A percentile compares a stretch with the other conserved stretches of the same genome.
phyloP scores from a whole-genome alignment of 768 basidiomycete species.

The Pulveroboletus sp. region DNA sequence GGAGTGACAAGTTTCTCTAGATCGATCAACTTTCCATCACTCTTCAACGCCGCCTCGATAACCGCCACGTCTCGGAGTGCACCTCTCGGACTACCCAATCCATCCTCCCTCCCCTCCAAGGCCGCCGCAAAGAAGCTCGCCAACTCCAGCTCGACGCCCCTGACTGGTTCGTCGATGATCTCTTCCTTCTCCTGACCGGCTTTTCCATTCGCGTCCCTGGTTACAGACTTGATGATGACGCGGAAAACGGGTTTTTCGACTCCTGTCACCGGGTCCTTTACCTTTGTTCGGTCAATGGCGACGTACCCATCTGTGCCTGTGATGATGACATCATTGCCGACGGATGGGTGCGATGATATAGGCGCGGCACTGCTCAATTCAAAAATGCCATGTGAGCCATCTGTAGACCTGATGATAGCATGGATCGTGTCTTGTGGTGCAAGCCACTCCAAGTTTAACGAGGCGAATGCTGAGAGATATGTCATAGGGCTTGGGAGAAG shows the following conservation, averaged over 20 bases:
- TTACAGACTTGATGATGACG: slow-evolving; percentile 35
- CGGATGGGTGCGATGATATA: slow-evolving; percentile 33
- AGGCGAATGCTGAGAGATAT: slow-evolving; percentile 58
- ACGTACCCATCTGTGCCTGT: slow-evolving; percentile 64
- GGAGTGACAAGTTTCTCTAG: slow-evolving; percentile 36
- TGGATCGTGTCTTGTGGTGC: slow-evolving; percentile 78
- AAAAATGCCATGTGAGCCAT: slow-evolving; percentile 54
- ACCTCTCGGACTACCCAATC: slow-evolving; percentile 53
- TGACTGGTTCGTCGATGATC: slow-evolving; percentile 40
- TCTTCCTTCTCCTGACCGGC: slow-evolving; percentile 36
- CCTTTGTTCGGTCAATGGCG: slow-evolving; percentile 35
- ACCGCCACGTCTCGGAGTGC: slow-evolving; percentile 74
- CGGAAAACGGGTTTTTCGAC: slow-evolving; percentile 29
- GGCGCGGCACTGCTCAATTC: slow-evolving; percentile 64
- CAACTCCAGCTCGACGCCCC: slow-evolving; percentile 56
- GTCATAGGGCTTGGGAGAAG: slow-evolving; percentile 51
- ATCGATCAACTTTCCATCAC: slow-evolving; percentile 56
- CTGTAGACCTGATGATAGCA: slow-evolving; percentile 41
- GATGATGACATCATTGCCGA: slow-evolving; percentile 36
- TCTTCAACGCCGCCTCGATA: slow-evolving; percentile 72
- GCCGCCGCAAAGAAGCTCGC: slow-evolving; percentile 55
- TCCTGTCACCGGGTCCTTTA: slow-evolving; percentile 23
- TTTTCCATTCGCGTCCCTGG: slow-evolving; percentile 18
- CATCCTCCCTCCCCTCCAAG: slow-evolving; percentile 44
- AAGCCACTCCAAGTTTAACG: slow-evolving; percentile 67